phyloP scores from a whole-genome alignment of 108 stramenopile species.

The Aurantiochytrium sp. region DNA sequence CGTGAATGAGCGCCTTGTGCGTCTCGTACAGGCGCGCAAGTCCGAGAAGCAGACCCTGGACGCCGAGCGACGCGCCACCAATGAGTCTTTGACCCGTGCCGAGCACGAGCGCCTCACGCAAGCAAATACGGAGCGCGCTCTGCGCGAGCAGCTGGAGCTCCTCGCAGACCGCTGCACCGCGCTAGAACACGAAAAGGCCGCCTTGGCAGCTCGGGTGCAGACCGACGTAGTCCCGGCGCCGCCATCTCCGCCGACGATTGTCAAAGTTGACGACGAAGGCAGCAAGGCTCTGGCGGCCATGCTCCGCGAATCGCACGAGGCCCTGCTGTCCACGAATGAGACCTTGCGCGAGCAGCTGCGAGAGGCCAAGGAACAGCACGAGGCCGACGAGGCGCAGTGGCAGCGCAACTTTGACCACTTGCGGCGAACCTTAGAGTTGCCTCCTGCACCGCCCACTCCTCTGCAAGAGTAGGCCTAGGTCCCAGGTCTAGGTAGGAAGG shows the following conservation, averaged over 20 bases:
- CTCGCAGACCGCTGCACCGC: not conserved
- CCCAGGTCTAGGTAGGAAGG: no score
- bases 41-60: not conserved
- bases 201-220: not conserved
- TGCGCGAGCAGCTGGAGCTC: not conserved
- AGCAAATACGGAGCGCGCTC: not conserved
- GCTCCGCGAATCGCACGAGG: not conserved
- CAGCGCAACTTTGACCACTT: not conserved
- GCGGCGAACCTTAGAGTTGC: not conserved
- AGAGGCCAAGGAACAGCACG: not conserved
- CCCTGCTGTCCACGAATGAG: not conserved
- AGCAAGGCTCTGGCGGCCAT: not conserved
- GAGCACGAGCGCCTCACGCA: not conserved
- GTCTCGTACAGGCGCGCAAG: not conserved
- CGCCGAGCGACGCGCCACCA: not conserved
- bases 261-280: not conserved
- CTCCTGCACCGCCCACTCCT: not conserved
- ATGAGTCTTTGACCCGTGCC: not conserved
- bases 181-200: not conserved
- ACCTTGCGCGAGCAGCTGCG: not conserved
- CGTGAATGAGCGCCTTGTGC: not conserved
- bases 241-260: no score
- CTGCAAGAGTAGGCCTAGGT: no score
- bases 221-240: not conserved
- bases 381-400: not conserved